A percentile compares a stretch with the other conserved stretches of the same genome.
Conservation (phyloP, 2,329 filamentous ascomycete species). For the Aspergillus luchuensis region DNA sequence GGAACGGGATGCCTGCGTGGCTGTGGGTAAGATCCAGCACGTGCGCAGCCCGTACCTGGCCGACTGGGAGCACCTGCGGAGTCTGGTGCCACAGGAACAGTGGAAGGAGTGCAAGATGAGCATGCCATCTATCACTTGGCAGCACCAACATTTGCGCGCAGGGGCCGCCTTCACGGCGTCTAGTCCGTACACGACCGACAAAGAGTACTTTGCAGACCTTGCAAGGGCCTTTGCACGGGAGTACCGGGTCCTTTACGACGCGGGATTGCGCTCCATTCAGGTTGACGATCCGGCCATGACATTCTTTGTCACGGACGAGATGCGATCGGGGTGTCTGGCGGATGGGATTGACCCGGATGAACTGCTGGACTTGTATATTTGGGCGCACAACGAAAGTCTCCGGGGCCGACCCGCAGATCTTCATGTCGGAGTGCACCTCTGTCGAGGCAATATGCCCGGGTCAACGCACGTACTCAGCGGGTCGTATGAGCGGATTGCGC, state of each 20-base stretch:
- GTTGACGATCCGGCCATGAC: conserved; percentile 56
- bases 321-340: neutral
- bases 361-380: conserved; percentile 70
- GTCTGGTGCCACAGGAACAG: conserved; percentile 56
- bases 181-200: conserved; percentile 54
- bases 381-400: conserved; percentile 70
- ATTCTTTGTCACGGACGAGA: conserved; percentile 64
- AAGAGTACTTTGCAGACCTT: conserved; percentile 62
- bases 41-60: conserved; percentile 40
- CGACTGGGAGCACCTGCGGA: conserved; percentile 54
- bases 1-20: conserved; percentile 3
- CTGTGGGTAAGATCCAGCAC: conserved; percentile 5
- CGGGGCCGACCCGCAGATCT: conserved; percentile 63
- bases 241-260: conserved; percentile 58
- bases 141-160: conserved; percentile 59
- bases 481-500: conserved; percentile 64
- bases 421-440: conserved; percentile 73
- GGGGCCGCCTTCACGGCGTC: conserved; percentile 52
- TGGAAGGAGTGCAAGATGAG: conserved; percentile 64
- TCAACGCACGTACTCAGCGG: conserved; percentile 56
- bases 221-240: conserved; percentile 61
- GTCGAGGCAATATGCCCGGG: conserved; percentile 62
- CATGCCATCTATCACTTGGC: conserved; percentile 62
- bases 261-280: conserved; percentile 61
- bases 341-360: conserved; percentile 59